Conservation (phyloP, 2,329 filamentous ascomycete species). For the Colletotrichum sp. region DNA sequence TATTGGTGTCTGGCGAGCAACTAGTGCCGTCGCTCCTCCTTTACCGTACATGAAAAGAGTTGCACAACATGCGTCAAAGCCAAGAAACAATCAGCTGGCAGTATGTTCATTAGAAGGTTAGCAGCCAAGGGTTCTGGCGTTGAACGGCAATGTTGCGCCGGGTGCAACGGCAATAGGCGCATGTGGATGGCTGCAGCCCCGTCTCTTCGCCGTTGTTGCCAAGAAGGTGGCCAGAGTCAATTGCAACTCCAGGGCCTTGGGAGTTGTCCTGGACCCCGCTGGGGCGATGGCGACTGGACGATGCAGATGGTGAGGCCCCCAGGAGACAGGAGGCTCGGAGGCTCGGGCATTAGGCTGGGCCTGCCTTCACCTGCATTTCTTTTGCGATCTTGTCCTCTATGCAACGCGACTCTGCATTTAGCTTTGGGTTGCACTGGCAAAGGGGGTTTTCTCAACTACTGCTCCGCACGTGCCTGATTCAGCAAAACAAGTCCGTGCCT, state of each 20-base stretch:
- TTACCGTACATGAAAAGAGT: background rate
- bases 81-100: background rate
- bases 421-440: background rate
- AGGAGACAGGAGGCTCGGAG: background rate
- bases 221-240: background rate
- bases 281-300: background rate
- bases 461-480: constrained; percentile 10
- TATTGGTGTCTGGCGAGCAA: background rate
- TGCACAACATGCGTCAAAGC: background rate
- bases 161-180: background rate
- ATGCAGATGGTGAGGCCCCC: background rate
- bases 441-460: background rate
- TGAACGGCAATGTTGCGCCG: background rate
- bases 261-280: background rate
- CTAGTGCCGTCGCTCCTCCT: background rate
- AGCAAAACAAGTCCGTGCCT: background rate
- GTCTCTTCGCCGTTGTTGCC: background rate
- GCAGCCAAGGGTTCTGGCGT: background rate
- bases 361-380: background rate
- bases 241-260: background rate
- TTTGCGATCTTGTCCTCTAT: background rate
- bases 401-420: constrained; percentile 2
- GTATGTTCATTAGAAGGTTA: background rate
- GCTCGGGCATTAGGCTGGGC: background rate
- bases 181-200: background rate